These are phyloP conservation scores for Fusarium foetens DNA, from an alignment of 2,329 filamentous ascomycete genomes.

Conservation along the genomic window DNA sequence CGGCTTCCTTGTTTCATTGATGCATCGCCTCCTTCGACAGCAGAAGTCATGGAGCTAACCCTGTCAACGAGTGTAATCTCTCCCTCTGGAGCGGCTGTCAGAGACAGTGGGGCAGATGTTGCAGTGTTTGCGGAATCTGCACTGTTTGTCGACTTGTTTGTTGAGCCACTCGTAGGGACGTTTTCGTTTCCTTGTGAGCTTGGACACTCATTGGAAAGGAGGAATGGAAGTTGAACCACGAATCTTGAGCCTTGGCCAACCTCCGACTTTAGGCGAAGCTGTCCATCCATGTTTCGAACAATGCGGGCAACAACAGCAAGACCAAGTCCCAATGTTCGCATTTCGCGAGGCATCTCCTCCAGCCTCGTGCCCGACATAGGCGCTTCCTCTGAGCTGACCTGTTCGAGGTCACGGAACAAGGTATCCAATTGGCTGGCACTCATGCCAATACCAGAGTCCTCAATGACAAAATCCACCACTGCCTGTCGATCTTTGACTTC, in stretches of 20 bases:
- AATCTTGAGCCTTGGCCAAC: slow-evolving; percentile 85
- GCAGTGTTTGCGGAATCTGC: slow-evolving; percentile 33
- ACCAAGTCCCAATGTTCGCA: slow-evolving; percentile 76
- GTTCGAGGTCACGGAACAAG: slow-evolving; percentile 67
- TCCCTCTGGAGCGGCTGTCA: slow-evolving; percentile 51
- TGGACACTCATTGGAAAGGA: slow-evolving; percentile 60
- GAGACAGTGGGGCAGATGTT: slow-evolving; percentile 36
- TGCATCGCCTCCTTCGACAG: slow-evolving; percentile 16
- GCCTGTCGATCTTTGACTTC: slow-evolving; percentile 64
- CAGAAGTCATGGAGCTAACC: slow-evolving; percentile 42
- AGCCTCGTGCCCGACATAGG: slow-evolving; percentile 34
- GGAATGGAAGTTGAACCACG: slow-evolving; percentile 80
- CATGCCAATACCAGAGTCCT: slow-evolving; percentile 82
- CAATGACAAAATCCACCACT: slow-evolving; percentile 77
- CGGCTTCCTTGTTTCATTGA: slow-evolving; percentile 32
- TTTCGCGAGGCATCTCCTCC: slow-evolving; percentile 45
- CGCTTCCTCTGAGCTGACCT: slow-evolving; percentile 62
- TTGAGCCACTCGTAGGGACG: neutral
- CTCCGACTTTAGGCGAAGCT: slow-evolving; percentile 85
- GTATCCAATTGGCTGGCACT: slow-evolving; percentile 68
- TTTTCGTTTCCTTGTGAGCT: slow-evolving; percentile 19
- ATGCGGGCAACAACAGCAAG: slow-evolving; percentile 89
- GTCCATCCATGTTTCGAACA: slow-evolving; percentile 90
- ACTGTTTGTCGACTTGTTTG: slow-evolving; percentile 13
- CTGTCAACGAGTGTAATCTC: slow-evolving; percentile 73